Evolutionary conservation across 768 basidiomycete species (phyloP).

Genomic region (Sporobolomyces phaffii): DNA sequence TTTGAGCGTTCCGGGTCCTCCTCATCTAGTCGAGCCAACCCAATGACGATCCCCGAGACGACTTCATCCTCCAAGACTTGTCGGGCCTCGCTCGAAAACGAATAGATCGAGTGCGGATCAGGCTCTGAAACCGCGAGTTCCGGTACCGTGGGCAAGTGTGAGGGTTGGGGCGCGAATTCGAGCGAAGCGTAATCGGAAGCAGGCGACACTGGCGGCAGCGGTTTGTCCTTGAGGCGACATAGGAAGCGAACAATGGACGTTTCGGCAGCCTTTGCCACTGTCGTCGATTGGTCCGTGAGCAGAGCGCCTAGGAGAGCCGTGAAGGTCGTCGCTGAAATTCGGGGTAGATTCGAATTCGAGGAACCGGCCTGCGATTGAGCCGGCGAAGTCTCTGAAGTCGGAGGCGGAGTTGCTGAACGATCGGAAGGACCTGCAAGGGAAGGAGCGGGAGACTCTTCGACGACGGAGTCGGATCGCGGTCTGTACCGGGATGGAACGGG

Average conservation of each 20-base stretch:
- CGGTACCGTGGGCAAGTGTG: neutral
- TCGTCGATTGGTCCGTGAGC: constrained; percentile 69
- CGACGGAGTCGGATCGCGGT: neutral
- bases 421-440: neutral
- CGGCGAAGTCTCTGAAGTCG: constrained; percentile 25
- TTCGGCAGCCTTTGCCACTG: constrained; percentile 67
- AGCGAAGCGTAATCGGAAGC: neutral
- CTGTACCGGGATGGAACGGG: neutral
- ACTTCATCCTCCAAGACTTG: constrained; percentile 72
- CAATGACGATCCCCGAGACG: constrained; percentile 77
- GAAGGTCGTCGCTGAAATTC: constrained; percentile 72
- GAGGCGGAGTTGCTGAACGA: constrained; percentile 15
- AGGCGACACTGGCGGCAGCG: neutral
- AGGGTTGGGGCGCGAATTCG: constrained; percentile 1
- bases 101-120: constrained; percentile 42
- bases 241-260: constrained; percentile 72
- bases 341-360: constrained; percentile 18
- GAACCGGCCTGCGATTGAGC: neutral
- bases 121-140: constrained; percentile 16
- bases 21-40: constrained; percentile 69
- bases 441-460: constrained; percentile 8
- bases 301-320: constrained; percentile 85
- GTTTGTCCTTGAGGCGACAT: constrained; percentile 55
- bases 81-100: constrained; percentile 51
- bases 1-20: constrained; percentile 43